A percentile compares a stretch with the other conserved stretches of the same genome.
Conservation (phyloP, 2,329 filamentous ascomycete species). For the Neodidymelliopsis sp. region DNA sequence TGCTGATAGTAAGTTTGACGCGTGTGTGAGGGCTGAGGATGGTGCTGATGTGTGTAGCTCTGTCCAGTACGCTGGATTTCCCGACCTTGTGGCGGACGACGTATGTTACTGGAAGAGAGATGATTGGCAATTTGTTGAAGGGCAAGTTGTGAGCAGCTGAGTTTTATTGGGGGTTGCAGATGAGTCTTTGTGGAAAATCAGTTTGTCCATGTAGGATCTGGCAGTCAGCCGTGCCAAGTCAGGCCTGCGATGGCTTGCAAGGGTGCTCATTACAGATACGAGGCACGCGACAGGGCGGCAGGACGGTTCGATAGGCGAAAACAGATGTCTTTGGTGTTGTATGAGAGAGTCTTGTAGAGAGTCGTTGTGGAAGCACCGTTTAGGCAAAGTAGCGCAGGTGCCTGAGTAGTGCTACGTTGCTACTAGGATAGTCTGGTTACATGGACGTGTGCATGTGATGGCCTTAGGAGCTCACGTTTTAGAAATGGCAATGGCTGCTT, state of each 20-base stretch:
- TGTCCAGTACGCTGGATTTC: slow-evolving; percentile 83
- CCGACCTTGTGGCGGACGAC: slow-evolving; percentile 84
- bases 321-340: not conserved
- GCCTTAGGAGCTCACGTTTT: not conserved
- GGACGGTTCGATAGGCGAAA: not conserved
- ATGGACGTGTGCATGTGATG: too few relatives aligned
- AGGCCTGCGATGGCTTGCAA: not conserved
- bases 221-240: slow-evolving; percentile 5
- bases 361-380: not conserved
- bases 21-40: too few relatives aligned
- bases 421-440: too few relatives aligned
- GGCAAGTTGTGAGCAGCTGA: slow-evolving; percentile 30
- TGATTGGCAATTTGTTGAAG: slow-evolving; percentile 70
- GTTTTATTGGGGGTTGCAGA: too few relatives aligned
- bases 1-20: slow-evolving; percentile 66
- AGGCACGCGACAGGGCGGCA: slow-evolving; percentile 6
- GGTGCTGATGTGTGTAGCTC: slow-evolving; percentile 50
- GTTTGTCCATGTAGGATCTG: not conserved
- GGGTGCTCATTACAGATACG: slow-evolving; percentile 5
- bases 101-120: slow-evolving; percentile 76
- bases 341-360: not conserved
- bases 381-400: not conserved
- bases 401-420: not conserved
- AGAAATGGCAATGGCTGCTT: not conserved
- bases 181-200: too few relatives aligned